Conservation (phyloP, 1,139 yeast species). For the Candida tropicalis region DNA sequence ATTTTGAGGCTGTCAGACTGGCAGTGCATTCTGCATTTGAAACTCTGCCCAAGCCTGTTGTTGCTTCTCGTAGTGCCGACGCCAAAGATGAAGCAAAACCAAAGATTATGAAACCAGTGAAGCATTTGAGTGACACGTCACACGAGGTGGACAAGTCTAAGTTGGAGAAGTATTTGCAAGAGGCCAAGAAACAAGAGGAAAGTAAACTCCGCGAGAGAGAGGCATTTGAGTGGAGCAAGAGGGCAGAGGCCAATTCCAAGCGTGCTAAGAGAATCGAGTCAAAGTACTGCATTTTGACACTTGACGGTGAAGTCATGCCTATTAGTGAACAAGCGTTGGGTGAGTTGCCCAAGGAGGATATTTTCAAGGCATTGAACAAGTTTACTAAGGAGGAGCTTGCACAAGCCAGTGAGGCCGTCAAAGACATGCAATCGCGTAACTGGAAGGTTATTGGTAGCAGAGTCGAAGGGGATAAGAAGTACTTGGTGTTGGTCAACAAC, state of each 20-base stretch:
- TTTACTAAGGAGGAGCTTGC: constrained; percentile 34
- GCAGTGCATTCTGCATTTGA: constrained; percentile 10
- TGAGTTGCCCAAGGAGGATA: constrained; percentile 39
- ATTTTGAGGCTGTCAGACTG: constrained; percentile 11
- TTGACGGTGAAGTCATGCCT: constrained; percentile 43
- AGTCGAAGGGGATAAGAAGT: constrained; percentile 23
- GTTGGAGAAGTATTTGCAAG: constrained; percentile 42
- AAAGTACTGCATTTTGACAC: constrained; percentile 50
- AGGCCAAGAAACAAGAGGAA: constrained; percentile 48
- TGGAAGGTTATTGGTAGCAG: constrained; percentile 44
- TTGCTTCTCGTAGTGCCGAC: constrained; percentile 4
- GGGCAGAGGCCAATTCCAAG: constrained; percentile 32
- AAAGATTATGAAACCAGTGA: not conserved
- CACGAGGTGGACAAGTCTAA: constrained; percentile 19
- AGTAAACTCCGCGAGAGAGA: constrained; percentile 48
- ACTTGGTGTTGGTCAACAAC: constrained; percentile 31
- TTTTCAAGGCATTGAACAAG: constrained; percentile 46
- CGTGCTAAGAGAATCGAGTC: constrained; percentile 26
- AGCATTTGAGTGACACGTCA: not conserved
- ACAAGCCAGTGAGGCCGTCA: constrained; percentile 16
- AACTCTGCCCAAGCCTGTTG: constrained; percentile 2
- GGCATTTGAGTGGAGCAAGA: constrained; percentile 57
- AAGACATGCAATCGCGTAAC: constrained; percentile 26
- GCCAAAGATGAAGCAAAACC: not conserved
- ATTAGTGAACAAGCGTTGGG: constrained; percentile 47